A percentile compares a stretch with the other conserved stretches of the same genome.
Evolutionary conservation across 2,329 filamentous ascomycete species (phyloP).

Genomic region (Cyphellophora attinorum): DNA sequence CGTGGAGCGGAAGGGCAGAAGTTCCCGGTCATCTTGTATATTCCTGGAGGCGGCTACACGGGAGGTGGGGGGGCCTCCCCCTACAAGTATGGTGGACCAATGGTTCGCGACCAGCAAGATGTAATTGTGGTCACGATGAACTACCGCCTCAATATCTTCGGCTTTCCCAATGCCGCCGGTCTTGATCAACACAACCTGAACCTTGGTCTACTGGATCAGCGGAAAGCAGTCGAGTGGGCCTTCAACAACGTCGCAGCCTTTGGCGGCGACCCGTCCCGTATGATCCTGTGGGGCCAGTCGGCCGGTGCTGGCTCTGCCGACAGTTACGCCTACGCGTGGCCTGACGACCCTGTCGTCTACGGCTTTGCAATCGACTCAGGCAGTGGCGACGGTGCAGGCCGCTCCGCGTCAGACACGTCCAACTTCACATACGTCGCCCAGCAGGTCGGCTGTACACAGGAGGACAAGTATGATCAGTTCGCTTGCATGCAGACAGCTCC

Average conservation of each 20-base stretch:
- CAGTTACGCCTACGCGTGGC: too few relatives aligned
- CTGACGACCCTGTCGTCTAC: too few relatives aligned
- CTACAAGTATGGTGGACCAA: constrained; percentile 18
- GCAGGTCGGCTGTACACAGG: too few relatives aligned
- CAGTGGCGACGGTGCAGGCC: too few relatives aligned
- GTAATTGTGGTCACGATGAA: constrained; percentile 26
- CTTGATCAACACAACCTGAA: constrained; percentile 35
- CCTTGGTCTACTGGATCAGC: constrained; percentile 41
- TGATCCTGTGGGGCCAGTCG: constrained; percentile 29
- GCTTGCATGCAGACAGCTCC: too few relatives aligned
- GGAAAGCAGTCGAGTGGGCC: constrained; percentile 28
- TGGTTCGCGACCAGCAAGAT: constrained; percentile 22
- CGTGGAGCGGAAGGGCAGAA: constrained; percentile 20
- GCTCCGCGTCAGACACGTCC: too few relatives aligned
- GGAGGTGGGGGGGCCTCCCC: constrained; percentile 23
- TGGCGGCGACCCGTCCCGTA: constrained; percentile 25
- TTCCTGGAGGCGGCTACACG: constrained; percentile 31
- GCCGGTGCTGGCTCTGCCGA: constrained; percentile 21
- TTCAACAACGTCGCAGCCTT: constrained; percentile 28
- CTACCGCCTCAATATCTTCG: constrained; percentile 28
- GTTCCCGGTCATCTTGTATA: constrained; percentile 29
- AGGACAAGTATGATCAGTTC: too few relatives aligned
- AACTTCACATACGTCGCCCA: too few relatives aligned
- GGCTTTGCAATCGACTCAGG: too few relatives aligned
- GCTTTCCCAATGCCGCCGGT: constrained; percentile 28